Evolutionary conservation across 768 basidiomycete species (phyloP).

Genomic region (Boletus subparvulus): DNA sequence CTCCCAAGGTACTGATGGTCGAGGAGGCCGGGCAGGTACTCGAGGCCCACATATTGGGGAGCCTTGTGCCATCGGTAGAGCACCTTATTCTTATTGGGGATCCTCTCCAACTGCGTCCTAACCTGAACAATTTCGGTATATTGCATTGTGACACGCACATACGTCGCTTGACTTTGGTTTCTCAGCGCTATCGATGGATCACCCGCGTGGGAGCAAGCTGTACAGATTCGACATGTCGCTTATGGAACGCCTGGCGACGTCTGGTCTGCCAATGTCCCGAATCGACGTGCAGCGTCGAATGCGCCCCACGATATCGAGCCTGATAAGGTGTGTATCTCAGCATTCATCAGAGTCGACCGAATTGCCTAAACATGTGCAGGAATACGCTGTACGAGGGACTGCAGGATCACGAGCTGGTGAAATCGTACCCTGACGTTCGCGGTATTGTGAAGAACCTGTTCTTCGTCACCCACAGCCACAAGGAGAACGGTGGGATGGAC

Average conservation of each 20-base stretch:
- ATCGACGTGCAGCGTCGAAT: constrained; percentile 75
- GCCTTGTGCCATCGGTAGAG: constrained; percentile 62
- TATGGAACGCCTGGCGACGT: constrained; percentile 67
- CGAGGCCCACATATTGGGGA: constrained; percentile 71
- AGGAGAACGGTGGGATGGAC: constrained; percentile 57
- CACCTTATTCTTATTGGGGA: constrained; percentile 83
- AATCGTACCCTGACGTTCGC: constrained; percentile 51
- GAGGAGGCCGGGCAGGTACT: constrained; percentile 85
- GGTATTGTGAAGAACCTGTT: constrained; percentile 66
- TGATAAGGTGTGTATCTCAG: constrained; percentile 31
- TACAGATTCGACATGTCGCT: constrained; percentile 72
- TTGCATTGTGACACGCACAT: neutral
- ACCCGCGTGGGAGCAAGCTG: constrained; percentile 48
- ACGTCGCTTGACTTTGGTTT: neutral
- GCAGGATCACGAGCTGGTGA: constrained; percentile 55
- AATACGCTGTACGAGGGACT: constrained; percentile 61
- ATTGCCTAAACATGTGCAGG: constrained; percentile 27
- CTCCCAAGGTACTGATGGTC: constrained; percentile 62
- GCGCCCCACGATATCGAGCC: constrained; percentile 64
- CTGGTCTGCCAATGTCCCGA: constrained; percentile 62
- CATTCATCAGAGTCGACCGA: neutral
- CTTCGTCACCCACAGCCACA: constrained; percentile 63
- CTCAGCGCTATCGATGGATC: constrained; percentile 71
- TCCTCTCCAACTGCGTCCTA: constrained; percentile 72
- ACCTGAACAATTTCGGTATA: constrained; percentile 60